These are phyloP conservation scores for Trichoderma koningiopsis DNA, from an alignment of 2,329 filamentous ascomycete species.

Conservation along the genomic window DNA sequence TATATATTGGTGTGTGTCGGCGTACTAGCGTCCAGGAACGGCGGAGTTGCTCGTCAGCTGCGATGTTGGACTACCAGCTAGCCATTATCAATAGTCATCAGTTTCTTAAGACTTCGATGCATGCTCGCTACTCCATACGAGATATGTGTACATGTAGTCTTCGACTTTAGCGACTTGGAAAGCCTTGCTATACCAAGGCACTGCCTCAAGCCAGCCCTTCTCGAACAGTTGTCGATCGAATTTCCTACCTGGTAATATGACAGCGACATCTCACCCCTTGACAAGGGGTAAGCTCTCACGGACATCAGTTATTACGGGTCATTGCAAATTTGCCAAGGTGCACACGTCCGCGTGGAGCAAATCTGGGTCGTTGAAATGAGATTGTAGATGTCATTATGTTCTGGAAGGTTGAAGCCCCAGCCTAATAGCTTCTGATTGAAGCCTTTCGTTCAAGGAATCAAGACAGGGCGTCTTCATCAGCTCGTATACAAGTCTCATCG, in stretches of 20 bases:
- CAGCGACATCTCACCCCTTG: constrained; percentile 2
- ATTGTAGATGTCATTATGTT: constrained; percentile 15
- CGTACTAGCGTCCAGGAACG: not conserved
- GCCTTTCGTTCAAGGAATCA: not conserved
- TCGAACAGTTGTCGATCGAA: constrained; percentile 7
- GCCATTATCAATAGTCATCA: not conserved
- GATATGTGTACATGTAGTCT: not conserved
- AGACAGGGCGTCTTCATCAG: not conserved
- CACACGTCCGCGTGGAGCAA: constrained; percentile 13
- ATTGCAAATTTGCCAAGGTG: constrained; percentile 3
- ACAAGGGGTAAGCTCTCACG: not conserved
- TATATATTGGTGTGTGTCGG: not conserved
- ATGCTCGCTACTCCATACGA: not conserved
- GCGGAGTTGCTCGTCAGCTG: not conserved
- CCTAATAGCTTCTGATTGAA: not conserved
- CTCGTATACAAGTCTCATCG: not conserved
- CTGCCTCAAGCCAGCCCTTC: not conserved
- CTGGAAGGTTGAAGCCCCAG: constrained; percentile 18
- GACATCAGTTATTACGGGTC: constrained; percentile 2
- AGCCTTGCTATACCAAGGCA: not conserved
- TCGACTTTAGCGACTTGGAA: not conserved
- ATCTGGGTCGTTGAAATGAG: constrained; percentile 21
- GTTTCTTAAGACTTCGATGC: not conserved
- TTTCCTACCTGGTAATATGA: not conserved
- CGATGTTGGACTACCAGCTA: not conserved